Conservation (phyloP, 2,329 filamentous ascomycete genomes). For the Trichophyton simii region DNA sequence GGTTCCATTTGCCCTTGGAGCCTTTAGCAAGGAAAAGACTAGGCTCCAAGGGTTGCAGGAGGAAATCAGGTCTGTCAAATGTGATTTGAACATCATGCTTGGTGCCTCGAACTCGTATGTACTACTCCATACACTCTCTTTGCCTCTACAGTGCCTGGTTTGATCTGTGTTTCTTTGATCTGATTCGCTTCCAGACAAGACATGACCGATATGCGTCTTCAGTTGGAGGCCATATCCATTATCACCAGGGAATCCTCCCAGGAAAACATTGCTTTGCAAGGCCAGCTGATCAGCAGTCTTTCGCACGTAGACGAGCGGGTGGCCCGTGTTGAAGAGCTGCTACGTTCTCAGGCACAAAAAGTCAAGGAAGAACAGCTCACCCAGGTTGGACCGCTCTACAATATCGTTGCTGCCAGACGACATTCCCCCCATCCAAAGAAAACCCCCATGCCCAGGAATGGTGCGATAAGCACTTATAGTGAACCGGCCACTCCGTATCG, state of each 20-base stretch:
- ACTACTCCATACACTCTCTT: too few relatives aligned
- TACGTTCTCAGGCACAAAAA: conserved; percentile 16
- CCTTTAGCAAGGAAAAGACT: conserved; percentile 14
- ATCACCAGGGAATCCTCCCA: conserved; percentile 11
- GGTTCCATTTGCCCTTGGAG: not conserved
- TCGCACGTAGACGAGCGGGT: conserved; percentile 18
- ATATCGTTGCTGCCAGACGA: conserved; percentile 4
- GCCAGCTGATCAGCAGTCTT: conserved; percentile 15
- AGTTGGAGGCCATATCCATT: conserved; percentile 18
- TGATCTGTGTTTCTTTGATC: not conserved
- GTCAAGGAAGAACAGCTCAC: conserved; percentile 16
- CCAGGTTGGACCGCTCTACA: conserved; percentile 18
- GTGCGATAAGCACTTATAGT: not conserved
- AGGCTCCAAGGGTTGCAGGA: conserved; percentile 18
- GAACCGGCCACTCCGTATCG: not conserved
- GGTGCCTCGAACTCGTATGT: conserved; percentile 21
- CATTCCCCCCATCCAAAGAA: not conserved
- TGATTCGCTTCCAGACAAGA: conserved; percentile 14
- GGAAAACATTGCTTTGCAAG: conserved; percentile 15
- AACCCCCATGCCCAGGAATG: not conserved
- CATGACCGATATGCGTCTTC: conserved; percentile 16
- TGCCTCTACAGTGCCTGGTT: not conserved
- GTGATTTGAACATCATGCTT: conserved; percentile 20
- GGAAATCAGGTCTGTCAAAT: conserved; percentile 19
- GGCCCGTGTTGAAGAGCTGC: conserved; percentile 19